Base-by-base conservation (phyloP, 2,329 filamentous ascomycete species). In the Ceratocystis papillata region DNA sequence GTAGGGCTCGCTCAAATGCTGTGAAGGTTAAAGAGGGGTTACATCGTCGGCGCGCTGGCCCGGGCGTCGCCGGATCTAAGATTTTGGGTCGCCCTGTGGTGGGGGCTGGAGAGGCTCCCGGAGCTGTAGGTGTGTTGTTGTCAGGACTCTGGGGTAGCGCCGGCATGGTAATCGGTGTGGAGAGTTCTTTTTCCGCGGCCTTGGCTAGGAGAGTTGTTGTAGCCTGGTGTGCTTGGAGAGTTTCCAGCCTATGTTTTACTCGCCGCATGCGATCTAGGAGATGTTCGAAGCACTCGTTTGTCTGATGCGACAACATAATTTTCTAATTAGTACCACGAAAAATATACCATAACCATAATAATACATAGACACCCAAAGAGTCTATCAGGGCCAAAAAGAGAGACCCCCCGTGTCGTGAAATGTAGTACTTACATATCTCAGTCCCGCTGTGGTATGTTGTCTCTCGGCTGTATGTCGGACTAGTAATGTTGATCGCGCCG, bases 401-500 rank as follows among this genome's bases (percentile, higher is more conserved):
- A 41, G 37, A 4, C 10, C 10, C 5, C 4, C 10, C 37, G 25
- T 25, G 45, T 4, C n/a, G 25, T 22, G 0, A 30, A 2, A 46
- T 20, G 8, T 44, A 17, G 15, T 2, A 73, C 79, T 44, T 72
- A 84, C 82, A 69, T 85, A 85, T 70, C 75, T 72, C 1, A 83
- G 70, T 1, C 81, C 80, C 4, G 76, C 75, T 0, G 76, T 75
- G 0, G 81, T 79, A 44, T 77, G 77, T 8, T 73, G 73, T n/a
- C 79, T 69, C 25, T 75, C 77, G 46, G 78, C 75, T 0, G 77
- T 76, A 62, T 77, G 78, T 65, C 75, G 78, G 1, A 76, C 73
- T 5, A 78, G 74, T 3, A 80, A 72, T 0, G 77, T 75, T 65
- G 75, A 74, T 5, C 83, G 74, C 1, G 86, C 83, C 0, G 87